Base-by-base conservation (phyloP, 176 grass and related monocot species). In the Triticum monococcum region DNA sequence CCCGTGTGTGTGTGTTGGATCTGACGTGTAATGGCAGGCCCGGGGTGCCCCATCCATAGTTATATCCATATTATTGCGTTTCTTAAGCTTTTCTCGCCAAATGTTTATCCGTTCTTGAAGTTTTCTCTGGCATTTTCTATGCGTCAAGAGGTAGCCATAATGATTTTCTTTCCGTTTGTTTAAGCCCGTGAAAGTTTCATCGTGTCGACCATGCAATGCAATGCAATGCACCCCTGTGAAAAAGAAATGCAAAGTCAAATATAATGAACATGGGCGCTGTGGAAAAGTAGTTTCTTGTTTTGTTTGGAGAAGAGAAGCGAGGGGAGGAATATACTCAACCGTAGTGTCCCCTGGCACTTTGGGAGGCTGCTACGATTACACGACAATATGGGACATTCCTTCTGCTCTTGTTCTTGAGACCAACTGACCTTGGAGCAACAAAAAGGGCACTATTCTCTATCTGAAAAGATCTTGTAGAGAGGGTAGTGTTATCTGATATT, bases 21-120 rank as follows among this genome's bases (percentile, higher is more conserved):
- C 85, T 71, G 66, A 87, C 81, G 85, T 91, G 89, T 87, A 87
- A 81, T 32, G 10, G 7, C 17, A 30, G 32, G 80, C 67, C 18
- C 17, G 10, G 16, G 16, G 36, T 4, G 68, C 48, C 50, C 36
- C 59, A 52, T 23, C 45, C 23, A 17, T 43, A 23, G 14, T 8
- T 33, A 89, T 33, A 89, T 82, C 79, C 40, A 66, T 41, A 50
- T 62, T 79, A 61, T 43, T 30, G 3, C 36, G 5, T 20, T 26
- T 43, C 12, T 2, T 5, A 28, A 41, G 6, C 10, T 17, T 50
- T 77, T 75, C 46, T 14, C 12, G 2, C 5, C 12, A 65, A 65
- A 13, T 61, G 25, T 68, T 72, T 73, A 17, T 24, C 3, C 23
- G 6, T 32, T 63, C 22, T 7, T 74, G 69, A 45, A 74, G 14